Conservation (phyloP, 192 early-diverging fungal species). For the Backusella psychrophila region DNA sequence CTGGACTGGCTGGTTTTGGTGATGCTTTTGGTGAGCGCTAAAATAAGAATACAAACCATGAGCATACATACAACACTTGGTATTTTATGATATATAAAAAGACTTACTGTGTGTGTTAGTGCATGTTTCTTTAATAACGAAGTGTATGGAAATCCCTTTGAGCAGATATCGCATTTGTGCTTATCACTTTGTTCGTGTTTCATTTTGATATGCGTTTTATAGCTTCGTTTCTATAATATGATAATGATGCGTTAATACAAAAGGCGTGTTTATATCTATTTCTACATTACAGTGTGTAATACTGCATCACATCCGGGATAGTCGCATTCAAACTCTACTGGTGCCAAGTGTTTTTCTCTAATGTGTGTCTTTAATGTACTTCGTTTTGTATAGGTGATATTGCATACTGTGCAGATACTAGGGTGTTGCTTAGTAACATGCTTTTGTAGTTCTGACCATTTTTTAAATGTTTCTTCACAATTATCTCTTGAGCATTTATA, state of each 20-base stretch:
- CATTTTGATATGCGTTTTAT: not conserved
- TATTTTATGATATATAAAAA: not conserved
- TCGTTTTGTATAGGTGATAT: not conserved
- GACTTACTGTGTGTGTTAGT: not conserved
- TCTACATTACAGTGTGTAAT: not conserved
- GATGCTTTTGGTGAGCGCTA: not conserved
- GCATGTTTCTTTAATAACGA: not conserved
- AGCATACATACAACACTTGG: not conserved
- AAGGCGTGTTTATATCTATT: not conserved
- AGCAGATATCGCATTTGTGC: not conserved
- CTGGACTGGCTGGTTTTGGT: not conserved
- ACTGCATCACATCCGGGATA: conserved; percentile 1
- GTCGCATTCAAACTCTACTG: not conserved
- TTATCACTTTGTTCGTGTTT: not conserved
- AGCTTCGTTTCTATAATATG: conserved; percentile 1
- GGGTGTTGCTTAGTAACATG: not conserved
- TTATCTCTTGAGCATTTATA: not conserved
- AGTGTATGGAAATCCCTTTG: conserved; percentile 8
- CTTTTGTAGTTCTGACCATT: not conserved
- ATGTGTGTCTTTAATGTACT: not conserved
- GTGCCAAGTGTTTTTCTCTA: not conserved
- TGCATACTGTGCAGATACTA: not conserved
- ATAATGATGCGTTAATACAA: too few relatives aligned
- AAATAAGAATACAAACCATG: not conserved
- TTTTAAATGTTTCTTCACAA: not conserved